A percentile compares a stretch with the other conserved stretches of the same genome.
phyloP scores from a whole-genome alignment of 176 grass and related monocot species.

The Sorghum bicolor region DNA sequence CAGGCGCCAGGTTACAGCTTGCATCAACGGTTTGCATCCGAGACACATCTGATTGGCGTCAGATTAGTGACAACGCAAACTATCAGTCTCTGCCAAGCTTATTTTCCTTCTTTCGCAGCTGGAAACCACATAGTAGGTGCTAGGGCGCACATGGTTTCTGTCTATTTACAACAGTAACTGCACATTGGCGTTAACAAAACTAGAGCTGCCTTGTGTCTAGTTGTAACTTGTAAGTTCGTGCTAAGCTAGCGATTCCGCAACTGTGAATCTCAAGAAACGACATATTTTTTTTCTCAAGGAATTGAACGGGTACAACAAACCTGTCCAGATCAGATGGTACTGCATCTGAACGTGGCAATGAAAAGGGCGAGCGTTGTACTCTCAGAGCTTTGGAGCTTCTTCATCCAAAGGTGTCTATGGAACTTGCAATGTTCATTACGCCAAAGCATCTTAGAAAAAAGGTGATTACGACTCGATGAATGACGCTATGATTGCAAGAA shows the following conservation, averaged over 20 bases:
- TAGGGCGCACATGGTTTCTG: not conserved
- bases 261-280: not conserved
- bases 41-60: not conserved
- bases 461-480: not conserved
- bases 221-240: not conserved
- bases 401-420: not conserved
- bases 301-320: not conserved
- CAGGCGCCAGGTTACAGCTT: not conserved
- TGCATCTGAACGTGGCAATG: not conserved
- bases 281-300: not conserved
- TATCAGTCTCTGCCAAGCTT: not conserved
- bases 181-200: not conserved
- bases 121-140: not conserved
- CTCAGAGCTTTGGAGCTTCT: not conserved
- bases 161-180: not conserved
- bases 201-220: not conserved
- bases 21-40: not conserved
- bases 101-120: not conserved
- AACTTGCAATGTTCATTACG: constrained; percentile 8
- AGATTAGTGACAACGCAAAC: not conserved
- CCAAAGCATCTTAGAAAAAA: not conserved
- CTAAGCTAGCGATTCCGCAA: not conserved
- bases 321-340: not conserved
- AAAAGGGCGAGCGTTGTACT: not conserved
- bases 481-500: constrained; percentile 11